A percentile compares a stretch with the other conserved stretches of the same genome.
These are phyloP conservation scores for Xanthoconium stramineum DNA, from an alignment of 768 basidiomycete species.

Conservation along the genomic window DNA sequence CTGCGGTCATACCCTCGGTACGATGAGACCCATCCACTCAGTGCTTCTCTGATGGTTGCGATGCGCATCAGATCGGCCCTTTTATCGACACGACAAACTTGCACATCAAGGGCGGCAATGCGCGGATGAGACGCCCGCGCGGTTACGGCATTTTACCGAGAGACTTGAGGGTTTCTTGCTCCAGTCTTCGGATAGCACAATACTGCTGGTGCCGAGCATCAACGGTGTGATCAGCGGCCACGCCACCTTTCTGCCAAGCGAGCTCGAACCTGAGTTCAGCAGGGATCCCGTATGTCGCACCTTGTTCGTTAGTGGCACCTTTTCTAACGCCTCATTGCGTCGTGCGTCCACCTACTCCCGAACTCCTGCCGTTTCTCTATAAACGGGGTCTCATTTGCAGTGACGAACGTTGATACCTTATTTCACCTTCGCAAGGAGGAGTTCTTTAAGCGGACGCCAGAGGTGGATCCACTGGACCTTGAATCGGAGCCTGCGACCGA, in stretches of 20 bases:
- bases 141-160: constrained; percentile 57
- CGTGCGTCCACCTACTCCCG: constrained; percentile 79
- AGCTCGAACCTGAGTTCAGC: constrained; percentile 43
- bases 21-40: constrained; percentile 8
- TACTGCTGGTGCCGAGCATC: constrained; percentile 80
- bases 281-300: constrained; percentile 49
- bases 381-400: constrained; percentile 77
- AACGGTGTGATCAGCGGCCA: constrained; percentile 79
- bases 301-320: neutral
- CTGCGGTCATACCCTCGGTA: constrained; percentile 78
- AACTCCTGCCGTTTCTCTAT: constrained; percentile 87
- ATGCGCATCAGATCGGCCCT: constrained; percentile 70
- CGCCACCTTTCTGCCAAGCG: constrained; percentile 81
- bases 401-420: constrained; percentile 81
- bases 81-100: constrained; percentile 83
- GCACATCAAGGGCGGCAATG: constrained; percentile 72
- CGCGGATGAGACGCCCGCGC: constrained; percentile 55
- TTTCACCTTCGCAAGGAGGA: constrained; percentile 90
- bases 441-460: constrained; percentile 62
- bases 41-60: neutral
- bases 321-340: neutral
- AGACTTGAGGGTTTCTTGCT: constrained; percentile 57
- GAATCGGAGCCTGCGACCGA: constrained; percentile 56
- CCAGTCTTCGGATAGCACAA: constrained; percentile 61
- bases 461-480: constrained; percentile 47